phyloP scores from a whole-genome alignment of 345 rosid species.

The Lenwebbia sp. region DNA sequence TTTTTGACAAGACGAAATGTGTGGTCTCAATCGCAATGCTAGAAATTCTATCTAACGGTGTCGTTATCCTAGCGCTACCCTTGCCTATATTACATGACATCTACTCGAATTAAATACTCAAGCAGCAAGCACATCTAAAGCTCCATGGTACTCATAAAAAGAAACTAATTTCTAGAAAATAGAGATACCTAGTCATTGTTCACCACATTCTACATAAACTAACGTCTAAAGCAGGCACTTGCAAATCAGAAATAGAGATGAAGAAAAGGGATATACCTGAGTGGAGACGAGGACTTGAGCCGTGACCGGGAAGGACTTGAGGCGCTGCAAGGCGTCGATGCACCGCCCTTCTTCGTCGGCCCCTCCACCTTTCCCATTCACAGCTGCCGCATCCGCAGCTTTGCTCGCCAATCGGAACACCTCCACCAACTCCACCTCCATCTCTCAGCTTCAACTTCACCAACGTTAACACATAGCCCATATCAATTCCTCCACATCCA shows the following conservation, averaged over 20 bases:
- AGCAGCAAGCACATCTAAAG: not conserved
- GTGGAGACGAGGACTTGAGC: slow-evolving; percentile 25
- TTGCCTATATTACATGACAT: not conserved
- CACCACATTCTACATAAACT: not conserved
- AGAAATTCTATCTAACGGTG: not conserved
- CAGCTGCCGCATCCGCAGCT: slow-evolving; percentile 32
- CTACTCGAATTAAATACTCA: not conserved
- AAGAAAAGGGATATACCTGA: slow-evolving; percentile 12
- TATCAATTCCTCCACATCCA: not conserved
- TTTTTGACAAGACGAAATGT: not conserved
- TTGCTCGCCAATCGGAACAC: slow-evolving; percentile 28
- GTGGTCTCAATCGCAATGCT: not conserved
- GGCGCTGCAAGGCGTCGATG: slow-evolving; percentile 28
- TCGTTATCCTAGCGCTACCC: not conserved
- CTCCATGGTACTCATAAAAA: not conserved
- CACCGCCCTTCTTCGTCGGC: slow-evolving; percentile 25
- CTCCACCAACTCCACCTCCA: slow-evolving; percentile 35
- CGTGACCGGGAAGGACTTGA: slow-evolving; percentile 18
- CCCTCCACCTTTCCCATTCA: slow-evolving; percentile 2
- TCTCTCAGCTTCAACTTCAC: not conserved
- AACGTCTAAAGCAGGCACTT: not conserved
- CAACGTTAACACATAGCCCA: not conserved
- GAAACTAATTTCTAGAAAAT: not conserved
- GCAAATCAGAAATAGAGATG: not conserved
- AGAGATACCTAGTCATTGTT: not conserved